Conservation (phyloP, 495 filamentous ascomycete species). For the Sabuloglossum arenarium region DNA sequence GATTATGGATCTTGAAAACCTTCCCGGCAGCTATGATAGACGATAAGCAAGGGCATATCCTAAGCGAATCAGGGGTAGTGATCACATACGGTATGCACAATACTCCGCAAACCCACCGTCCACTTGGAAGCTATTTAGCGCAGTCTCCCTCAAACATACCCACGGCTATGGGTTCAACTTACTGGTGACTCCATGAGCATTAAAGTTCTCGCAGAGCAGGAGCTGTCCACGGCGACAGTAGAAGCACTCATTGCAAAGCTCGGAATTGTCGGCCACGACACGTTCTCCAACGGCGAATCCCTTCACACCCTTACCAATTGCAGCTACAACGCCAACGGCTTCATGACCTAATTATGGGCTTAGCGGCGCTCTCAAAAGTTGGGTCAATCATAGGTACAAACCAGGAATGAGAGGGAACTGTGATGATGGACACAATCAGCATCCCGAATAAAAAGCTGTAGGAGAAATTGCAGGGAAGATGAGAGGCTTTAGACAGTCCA, state of each 20-base stretch:
- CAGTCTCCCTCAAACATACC: neutral
- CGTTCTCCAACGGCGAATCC: slow-evolving; percentile 44
- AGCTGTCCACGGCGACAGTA: slow-evolving; percentile 50
- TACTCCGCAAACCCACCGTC: slow-evolving; percentile 56
- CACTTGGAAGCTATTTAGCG: slow-evolving; percentile 13
- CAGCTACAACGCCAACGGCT: slow-evolving; percentile 33
- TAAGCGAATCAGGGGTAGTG: neutral
- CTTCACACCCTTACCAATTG: slow-evolving; percentile 32
- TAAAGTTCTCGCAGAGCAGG: slow-evolving; percentile 49
- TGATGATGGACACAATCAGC: neutral
- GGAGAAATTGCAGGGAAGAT: neutral
- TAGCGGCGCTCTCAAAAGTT: neutral
- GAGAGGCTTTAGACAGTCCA: too few relatives aligned
- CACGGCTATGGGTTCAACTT: slow-evolving; percentile 4
- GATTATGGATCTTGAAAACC: slow-evolving; percentile 49
- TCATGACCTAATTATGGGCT: slow-evolving; percentile 25
- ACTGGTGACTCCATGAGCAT: slow-evolving; percentile 36
- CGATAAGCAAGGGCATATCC: slow-evolving; percentile 1
- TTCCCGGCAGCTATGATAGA: slow-evolving; percentile 24
- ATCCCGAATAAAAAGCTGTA: neutral
- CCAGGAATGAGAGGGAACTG: slow-evolving; percentile 38
- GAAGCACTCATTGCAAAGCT: slow-evolving; percentile 52
- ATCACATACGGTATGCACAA: slow-evolving; percentile 21
- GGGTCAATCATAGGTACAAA: neutral
- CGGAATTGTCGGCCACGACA: slow-evolving; percentile 36